Evolutionary conservation across 306 rosid genomes (phyloP), one percentile per base, ranked within the genome.

Genomic region (Cicer judaicum): DNA sequence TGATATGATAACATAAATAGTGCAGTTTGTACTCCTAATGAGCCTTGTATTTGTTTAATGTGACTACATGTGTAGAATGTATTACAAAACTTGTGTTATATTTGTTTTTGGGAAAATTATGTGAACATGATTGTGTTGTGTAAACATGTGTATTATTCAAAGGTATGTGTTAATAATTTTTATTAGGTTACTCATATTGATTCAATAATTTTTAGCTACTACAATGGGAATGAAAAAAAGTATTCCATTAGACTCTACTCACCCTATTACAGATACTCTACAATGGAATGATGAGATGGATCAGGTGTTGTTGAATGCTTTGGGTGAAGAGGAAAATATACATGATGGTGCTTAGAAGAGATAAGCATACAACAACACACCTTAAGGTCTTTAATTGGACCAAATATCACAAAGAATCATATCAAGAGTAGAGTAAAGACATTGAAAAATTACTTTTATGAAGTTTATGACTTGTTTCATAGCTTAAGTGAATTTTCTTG

Each of bases 211-310:
- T 24, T 2, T 24, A 24, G 55, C 19, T 50, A 50, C 55, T n/a
- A 50, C 19, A 50, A 14, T n/a, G 21, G 0, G 19, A 50, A 50
- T 14, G 9, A 19, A 8, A 6, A 14, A 50, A 50, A 7, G 3
- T 1, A n/a, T 8, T 50, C 2, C 18, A 14, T 50, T 9, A 50
- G 0, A n/a, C 7, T n/a, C 8, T 50, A 50, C 14, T 14, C 2
- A 50, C 18, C 19, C 8, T 41, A 5, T 2, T 41, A 41, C 1
- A 41, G 10, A 41, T 41, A 41, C 9, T 41, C 9, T 50, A 7
- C 55, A 13, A 53, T 53, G 11, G 59, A 53, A 53, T 53, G 11
- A 15, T 53, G 59, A 53, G n/a, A 53, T 53, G 59, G 59, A 16
- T 16, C 34, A 7, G 0, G 3, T 16, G 12, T 53, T 16, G 12